phyloP scores from a whole-genome alignment of 78 protist genomes.

The Dictyostelium purpureum region DNA sequence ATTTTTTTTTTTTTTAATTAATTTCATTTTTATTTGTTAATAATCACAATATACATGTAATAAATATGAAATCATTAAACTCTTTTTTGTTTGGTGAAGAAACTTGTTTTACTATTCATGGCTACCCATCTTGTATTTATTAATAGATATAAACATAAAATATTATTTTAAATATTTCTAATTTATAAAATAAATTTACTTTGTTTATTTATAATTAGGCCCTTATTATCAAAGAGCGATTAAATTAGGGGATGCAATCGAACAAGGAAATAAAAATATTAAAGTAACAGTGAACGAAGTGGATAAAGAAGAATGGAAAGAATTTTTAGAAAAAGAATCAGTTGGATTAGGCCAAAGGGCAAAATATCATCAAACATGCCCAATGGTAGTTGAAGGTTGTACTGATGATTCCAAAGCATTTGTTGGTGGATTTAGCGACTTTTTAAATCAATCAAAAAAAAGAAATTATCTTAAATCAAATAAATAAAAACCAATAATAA shows the following conservation, averaged over 20 bases:
- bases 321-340: slow-evolving; percentile 1
- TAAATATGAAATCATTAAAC: slow-evolving; percentile 8
- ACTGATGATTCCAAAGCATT: slow-evolving; percentile 33
- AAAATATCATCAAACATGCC: slow-evolving; percentile 61
- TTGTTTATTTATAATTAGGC: not conserved
- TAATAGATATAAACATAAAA: not conserved
- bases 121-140: slow-evolving; percentile 40
- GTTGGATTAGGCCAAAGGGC: slow-evolving; percentile 11
- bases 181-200: not conserved
- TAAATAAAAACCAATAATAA: too few species aligned
- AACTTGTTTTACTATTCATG: slow-evolving; percentile 59
- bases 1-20: too few species aligned
- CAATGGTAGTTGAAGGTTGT: slow-evolving; percentile 57
- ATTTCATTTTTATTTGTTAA: too few species aligned
- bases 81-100: slow-evolving; percentile 46
- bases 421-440: slow-evolving; percentile 69
- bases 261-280: not conserved
- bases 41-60: not conserved
- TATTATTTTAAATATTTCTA: not conserved
- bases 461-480: slow-evolving; percentile 21
- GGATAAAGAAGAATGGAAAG: slow-evolving; percentile 45
- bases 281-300: not conserved
- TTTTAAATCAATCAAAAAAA: slow-evolving; percentile 39
- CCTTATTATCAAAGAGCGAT: slow-evolving; percentile 66
- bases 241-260: slow-evolving; percentile 24